These are phyloP conservation scores for Ogataea haglerorum DNA, from an alignment of 805 yeast genomes.

Conservation along the genomic window DNA sequence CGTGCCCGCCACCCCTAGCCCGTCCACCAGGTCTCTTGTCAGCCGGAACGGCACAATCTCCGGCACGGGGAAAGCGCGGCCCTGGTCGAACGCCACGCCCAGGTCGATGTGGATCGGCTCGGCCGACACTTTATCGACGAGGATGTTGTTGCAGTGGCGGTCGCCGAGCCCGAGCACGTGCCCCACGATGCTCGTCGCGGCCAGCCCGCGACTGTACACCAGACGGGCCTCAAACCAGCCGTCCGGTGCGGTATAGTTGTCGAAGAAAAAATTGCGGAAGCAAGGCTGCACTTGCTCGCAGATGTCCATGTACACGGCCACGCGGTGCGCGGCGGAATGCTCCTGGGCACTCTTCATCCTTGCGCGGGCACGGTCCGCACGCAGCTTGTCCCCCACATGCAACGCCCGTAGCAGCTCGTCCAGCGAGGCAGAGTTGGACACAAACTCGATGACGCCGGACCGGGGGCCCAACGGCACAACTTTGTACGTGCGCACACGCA, in stretches of 20 bases:
- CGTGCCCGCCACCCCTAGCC: constrained; percentile 83
- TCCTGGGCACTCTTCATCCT: constrained; percentile 59
- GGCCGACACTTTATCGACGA: constrained; percentile 77
- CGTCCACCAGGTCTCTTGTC: constrained; percentile 88
- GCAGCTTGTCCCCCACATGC: constrained; percentile 53
- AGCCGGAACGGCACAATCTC: constrained; percentile 92
- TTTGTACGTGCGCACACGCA: constrained; percentile 76
- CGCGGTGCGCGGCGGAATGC: constrained; percentile 40
- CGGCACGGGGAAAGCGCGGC: constrained; percentile 77
- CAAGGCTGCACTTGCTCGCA: constrained; percentile 57
- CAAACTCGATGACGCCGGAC: constrained; percentile 89
- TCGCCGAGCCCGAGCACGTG: constrained; percentile 91
- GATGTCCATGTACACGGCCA: constrained; percentile 46
- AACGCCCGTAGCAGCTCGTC: constrained; percentile 63
- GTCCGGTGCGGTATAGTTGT: constrained; percentile 61
- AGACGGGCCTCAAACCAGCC: constrained; percentile 69
- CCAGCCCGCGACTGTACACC: constrained; percentile 71
- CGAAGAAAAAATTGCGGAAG: constrained; percentile 66
- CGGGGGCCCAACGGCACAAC: constrained; percentile 87
- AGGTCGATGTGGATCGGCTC: constrained; percentile 95
- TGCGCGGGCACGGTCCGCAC: constrained; percentile 56
- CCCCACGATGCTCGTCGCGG: constrained; percentile 84
- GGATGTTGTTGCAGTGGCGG: constrained; percentile 85
- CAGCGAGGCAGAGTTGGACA: constrained; percentile 67
- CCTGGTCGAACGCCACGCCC: constrained; percentile 97